Conservation (phyloP, 1,284 basidiomycete species). For the Apiotrichum sp. region DNA sequence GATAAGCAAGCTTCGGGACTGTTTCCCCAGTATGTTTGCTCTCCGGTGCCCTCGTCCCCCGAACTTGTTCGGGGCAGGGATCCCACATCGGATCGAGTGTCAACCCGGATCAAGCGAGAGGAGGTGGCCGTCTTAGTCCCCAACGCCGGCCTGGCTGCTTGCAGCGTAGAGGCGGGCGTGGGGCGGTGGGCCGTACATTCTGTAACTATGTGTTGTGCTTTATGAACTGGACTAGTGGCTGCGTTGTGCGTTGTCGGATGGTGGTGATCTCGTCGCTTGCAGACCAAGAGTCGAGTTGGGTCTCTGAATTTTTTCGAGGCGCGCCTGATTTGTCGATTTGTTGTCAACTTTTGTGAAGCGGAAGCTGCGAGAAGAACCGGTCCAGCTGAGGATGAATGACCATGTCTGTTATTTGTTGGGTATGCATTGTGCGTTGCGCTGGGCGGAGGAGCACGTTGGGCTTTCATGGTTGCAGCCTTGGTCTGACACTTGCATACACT, state of each 20-base stretch:
- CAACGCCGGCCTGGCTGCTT: constrained; percentile 9
- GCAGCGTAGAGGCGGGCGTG: constrained; percentile 11
- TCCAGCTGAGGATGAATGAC: too few species aligned
- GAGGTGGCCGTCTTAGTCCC: constrained; percentile 32
- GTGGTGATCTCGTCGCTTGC: not conserved
- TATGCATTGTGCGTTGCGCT: too few species aligned
- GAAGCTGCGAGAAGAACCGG: too few species aligned
- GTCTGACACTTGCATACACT: not conserved
- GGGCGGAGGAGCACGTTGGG: too few species aligned
- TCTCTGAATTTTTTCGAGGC: too few species aligned
- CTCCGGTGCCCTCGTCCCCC: not conserved
- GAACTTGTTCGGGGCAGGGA: not conserved
- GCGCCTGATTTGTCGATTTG: too few species aligned
- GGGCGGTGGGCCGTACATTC: constrained; percentile 37
- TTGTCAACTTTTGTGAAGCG: too few species aligned
- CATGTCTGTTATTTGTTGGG: too few species aligned
- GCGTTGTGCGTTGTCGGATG: not conserved
- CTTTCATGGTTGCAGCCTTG: too few species aligned
- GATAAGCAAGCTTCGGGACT: not conserved
- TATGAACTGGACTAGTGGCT: not conserved
- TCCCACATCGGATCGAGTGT: constrained; percentile 28
- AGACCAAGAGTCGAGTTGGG: too few species aligned
- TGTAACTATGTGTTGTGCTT: not conserved
- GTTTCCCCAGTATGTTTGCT: not conserved
- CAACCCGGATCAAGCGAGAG: constrained; percentile 33